These are phyloP conservation scores for Trichoderma atrobrunneum DNA, from an alignment of 2,329 filamentous ascomycete species.

Conservation along the genomic window DNA sequence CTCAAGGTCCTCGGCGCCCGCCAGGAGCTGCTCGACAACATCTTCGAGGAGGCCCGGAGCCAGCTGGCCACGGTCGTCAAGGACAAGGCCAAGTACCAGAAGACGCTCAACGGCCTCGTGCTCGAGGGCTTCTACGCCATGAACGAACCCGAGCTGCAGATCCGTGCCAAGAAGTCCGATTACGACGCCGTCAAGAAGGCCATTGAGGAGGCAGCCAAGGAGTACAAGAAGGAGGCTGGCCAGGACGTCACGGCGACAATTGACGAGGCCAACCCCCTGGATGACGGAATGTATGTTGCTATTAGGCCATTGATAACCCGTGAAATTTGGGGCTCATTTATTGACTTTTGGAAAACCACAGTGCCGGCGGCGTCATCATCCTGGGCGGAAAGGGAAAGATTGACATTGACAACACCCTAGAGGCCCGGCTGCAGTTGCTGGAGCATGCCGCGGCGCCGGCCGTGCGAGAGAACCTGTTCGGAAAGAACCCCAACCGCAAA, in stretches of 20 bases:
- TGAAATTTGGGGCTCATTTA: slow-evolving; percentile 23
- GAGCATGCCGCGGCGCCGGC: slow-evolving; percentile 81
- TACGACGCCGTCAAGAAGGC: slow-evolving; percentile 73
- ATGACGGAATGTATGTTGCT: slow-evolving; percentile 74
- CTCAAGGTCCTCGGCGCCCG: slow-evolving; percentile 82
- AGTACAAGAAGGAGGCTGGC: slow-evolving; percentile 77
- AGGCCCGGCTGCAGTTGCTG: slow-evolving; percentile 81
- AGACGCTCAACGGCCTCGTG: slow-evolving; percentile 73
- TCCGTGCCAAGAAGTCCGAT: slow-evolving; percentile 79
- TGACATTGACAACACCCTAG: slow-evolving; percentile 97
- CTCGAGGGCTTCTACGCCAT: slow-evolving; percentile 89
- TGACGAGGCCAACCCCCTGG: slow-evolving; percentile 74
- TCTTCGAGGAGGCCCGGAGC: slow-evolving; percentile 79
- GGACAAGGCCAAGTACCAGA: slow-evolving; percentile 72
- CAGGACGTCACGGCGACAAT: slow-evolving; percentile 68
- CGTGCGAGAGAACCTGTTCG: slow-evolving; percentile 83
- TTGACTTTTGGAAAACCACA: slow-evolving; percentile 36
- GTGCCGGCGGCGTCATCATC: slow-evolving; percentile 78
- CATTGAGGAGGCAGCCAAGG: slow-evolving; percentile 69
- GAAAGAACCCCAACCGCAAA: slow-evolving; percentile 90
- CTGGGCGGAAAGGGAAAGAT: slow-evolving; percentile 87
- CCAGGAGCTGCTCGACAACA: slow-evolving; percentile 84
- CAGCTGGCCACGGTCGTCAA: slow-evolving; percentile 64
- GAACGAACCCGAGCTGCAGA: slow-evolving; percentile 71
- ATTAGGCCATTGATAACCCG: background rate